Conservation (phyloP, 331 rosid species). For the Acacia concinna region DNA sequence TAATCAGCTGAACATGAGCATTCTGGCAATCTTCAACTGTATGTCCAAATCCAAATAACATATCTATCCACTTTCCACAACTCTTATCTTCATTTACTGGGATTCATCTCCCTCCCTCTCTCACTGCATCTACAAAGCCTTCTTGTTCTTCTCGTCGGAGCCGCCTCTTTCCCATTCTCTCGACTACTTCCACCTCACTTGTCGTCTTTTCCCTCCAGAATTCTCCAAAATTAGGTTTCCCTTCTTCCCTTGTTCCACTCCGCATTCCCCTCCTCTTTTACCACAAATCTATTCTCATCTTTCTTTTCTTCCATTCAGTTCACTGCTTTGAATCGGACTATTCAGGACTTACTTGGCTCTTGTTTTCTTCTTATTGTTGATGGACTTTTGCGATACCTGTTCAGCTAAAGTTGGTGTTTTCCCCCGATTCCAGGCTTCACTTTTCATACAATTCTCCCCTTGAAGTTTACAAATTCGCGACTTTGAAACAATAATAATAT, state of each 20-base stretch:
- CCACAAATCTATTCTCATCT: background rate
- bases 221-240: slow-evolving; percentile 23
- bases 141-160: background rate
- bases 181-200: background rate
- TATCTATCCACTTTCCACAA: background rate
- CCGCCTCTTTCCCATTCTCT: background rate
- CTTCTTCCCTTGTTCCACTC: background rate
- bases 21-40: background rate
- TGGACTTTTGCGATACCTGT: slow-evolving; percentile 7
- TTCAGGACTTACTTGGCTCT: background rate
- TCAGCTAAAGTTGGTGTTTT: slow-evolving; percentile 21
- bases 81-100: background rate
- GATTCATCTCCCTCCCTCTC: too few species aligned
- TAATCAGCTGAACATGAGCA: background rate
- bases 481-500: slow-evolving; percentile 43
- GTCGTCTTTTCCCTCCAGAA: background rate
- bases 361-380: slow-evolving; percentile 16
- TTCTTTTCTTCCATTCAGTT: slow-evolving; percentile 11
- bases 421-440: slow-evolving; percentile 36
- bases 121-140: background rate
- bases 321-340: background rate
- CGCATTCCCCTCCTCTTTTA: background rate
- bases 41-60: background rate
- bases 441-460: slow-evolving; percentile 1
- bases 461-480: slow-evolving; percentile 30